Evolutionary conservation across 2,329 filamentous ascomycete genomes (phyloP).

Genomic region (Endoconidiophora polonica): DNA sequence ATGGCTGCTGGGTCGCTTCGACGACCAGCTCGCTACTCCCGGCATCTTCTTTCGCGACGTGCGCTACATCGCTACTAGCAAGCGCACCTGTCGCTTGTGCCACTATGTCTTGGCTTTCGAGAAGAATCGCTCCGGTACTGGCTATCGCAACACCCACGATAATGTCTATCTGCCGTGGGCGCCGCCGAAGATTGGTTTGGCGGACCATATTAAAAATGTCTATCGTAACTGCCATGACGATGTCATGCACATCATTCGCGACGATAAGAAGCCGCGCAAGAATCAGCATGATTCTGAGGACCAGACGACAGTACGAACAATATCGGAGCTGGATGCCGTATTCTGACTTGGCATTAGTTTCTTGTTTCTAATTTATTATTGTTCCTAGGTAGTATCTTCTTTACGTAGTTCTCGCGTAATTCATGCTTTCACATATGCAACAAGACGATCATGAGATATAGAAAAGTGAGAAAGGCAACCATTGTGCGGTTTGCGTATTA

Average conservation of each 20-base stretch:
- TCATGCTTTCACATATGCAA: not conserved
- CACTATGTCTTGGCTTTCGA: conserved; percentile 17
- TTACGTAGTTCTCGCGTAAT: not conserved
- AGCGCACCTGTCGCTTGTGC: conserved; percentile 22
- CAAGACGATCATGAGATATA: not conserved
- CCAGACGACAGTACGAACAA: not conserved
- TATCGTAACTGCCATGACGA: not conserved
- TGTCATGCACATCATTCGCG: not conserved
- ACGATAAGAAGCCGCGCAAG: not conserved
- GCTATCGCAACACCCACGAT: not conserved
- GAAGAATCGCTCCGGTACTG: not conserved
- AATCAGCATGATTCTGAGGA: conserved; percentile 1
- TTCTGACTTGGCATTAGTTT: not conserved
- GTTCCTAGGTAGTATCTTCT: not conserved
- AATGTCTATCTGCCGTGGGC: conserved; percentile 1
- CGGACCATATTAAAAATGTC: not conserved
- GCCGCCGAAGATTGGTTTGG: not conserved
- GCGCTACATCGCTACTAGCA: conserved; percentile 22
- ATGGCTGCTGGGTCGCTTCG: too few relatives aligned
- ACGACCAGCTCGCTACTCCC: not conserved
- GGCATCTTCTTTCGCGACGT: conserved; percentile 17
- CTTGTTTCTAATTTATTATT: not conserved
- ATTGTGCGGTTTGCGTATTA: too few relatives aligned
- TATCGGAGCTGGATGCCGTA: not conserved
- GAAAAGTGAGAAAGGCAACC: too few relatives aligned